Base-by-base conservation (phyloP, 2,329 filamentous ascomycete genomes). In the Exophiala sideris region DNA sequence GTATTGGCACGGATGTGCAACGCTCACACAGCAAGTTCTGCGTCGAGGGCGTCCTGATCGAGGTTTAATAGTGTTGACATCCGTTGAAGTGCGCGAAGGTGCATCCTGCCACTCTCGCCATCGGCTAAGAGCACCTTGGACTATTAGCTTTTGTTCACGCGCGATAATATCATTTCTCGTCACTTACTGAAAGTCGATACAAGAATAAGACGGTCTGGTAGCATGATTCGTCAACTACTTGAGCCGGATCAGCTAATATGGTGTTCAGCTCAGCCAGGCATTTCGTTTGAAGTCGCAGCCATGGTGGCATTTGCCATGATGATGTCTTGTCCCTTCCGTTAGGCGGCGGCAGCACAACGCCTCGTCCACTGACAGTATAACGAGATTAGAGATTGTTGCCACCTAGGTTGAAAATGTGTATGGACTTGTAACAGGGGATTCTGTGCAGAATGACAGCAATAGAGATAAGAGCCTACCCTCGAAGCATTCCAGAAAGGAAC, bases 181-280 rank as follows among this genome's bases (percentile, higher is more conserved):
- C 6, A 41, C 54, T 50, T 50, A 58, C 58, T 21, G 58, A 58
- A n/a, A 60, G 51, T 12, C 58, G 44, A 40, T 50, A 56, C 42
- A 60, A 33, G 21, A 60, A 60, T 9, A 60, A 18, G 9, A 60
- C 51, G 1, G 58, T 52, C 20, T 58, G 52, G 20, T 53, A 60
- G 50, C 52, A 52, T 10, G 52, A 49, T 4, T 58, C 49, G 33
- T 56, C 56, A 14, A 58, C 42, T 3, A 41, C 38, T 29, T 50
- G 42, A 10, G 33, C 12, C 11, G 40, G 40, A 21, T 54, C 44
- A 14, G 48, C 40, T 18, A 60, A 36, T 5, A 55, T 24, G 12
- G 46, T 40, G 24, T 58, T 56, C 14, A 60, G 50, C 42, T 58
- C 52, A 11, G 45, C 41, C 2, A 60, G 46, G 35, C 55, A 58